phyloP scores from a whole-genome alignment of 1,284 basidiomycete genomes.

The Trametes sp. region DNA sequence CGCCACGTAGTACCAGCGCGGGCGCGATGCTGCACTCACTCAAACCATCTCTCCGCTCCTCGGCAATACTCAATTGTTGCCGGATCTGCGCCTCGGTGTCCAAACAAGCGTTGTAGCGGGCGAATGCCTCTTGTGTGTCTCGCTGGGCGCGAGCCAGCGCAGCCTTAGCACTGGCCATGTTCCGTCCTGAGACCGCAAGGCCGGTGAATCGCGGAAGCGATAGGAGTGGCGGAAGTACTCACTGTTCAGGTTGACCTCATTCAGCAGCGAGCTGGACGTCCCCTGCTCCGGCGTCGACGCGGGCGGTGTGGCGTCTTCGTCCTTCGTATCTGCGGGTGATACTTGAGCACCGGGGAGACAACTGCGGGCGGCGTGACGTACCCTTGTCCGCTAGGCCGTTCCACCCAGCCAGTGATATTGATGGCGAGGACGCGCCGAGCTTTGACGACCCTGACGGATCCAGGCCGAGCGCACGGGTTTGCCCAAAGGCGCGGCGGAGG shows the following conservation, averaged over 20 bases:
- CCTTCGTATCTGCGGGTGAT: slow-evolving; percentile 17
- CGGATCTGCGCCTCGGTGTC: slow-evolving; percentile 71
- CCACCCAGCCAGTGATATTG: slow-evolving; percentile 32
- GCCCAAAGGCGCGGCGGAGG: slow-evolving; percentile 54
- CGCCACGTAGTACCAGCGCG: neutral
- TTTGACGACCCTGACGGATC: slow-evolving; percentile 33
- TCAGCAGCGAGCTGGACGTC: slow-evolving; percentile 31
- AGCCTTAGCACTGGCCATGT: slow-evolving; percentile 49
- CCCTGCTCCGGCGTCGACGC: slow-evolving; percentile 27
- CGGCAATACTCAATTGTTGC: slow-evolving; percentile 65
- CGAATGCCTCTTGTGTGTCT: slow-evolving; percentile 75
- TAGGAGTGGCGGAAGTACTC: slow-evolving; percentile 9
- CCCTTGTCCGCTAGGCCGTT: slow-evolving; percentile 31
- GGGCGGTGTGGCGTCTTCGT: slow-evolving; percentile 27
- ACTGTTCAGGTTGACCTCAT: slow-evolving; percentile 39
- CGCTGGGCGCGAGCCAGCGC: slow-evolving; percentile 64
- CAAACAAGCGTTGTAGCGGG: slow-evolving; percentile 70
- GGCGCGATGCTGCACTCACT: slow-evolving; percentile 50
- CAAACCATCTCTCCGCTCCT: slow-evolving; percentile 74
- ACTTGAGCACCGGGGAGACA: neutral
- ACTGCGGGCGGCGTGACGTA: neutral
- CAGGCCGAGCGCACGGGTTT: slow-evolving; percentile 33
- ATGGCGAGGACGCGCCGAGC: slow-evolving; percentile 34
- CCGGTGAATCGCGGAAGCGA: slow-evolving; percentile 6
- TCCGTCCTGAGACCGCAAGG: slow-evolving; percentile 41